phyloP scores from a whole-genome alignment of 2,329 filamentous ascomycete genomes.

The Eurotiales sp. region DNA sequence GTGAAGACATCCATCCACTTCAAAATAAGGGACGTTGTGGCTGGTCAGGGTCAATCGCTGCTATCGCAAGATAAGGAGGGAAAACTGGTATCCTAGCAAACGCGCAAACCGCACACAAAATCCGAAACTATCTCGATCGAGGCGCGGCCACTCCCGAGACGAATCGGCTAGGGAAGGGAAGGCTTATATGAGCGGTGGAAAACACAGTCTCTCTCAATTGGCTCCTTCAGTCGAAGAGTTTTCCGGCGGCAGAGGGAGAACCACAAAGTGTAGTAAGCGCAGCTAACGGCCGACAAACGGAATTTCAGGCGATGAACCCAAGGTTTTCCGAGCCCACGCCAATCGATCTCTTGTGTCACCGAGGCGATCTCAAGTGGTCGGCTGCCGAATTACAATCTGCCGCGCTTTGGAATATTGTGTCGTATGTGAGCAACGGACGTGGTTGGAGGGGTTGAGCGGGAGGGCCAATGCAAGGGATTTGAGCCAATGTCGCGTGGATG shows the following conservation, averaged over 20 bases:
- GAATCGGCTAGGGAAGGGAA: background rate
- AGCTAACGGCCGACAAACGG: background rate
- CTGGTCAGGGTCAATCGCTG: background rate
- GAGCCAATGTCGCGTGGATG: slow-evolving; percentile 15
- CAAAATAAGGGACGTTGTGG: background rate
- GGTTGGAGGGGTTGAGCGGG: slow-evolving; percentile 11
- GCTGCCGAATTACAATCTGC: background rate
- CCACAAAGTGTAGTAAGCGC: background rate
- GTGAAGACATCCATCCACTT: slow-evolving; percentile 35
- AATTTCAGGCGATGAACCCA: background rate
- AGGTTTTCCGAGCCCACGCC: background rate
- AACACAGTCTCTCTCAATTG: slow-evolving; percentile 1
- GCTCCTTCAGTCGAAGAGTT: background rate
- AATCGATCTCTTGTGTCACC: background rate
- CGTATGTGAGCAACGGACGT: slow-evolving; percentile 9
- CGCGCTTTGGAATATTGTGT: background rate
- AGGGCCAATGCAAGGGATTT: slow-evolving; percentile 12
- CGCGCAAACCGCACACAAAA: background rate
- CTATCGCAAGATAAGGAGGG: no score
- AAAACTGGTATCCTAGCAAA: no score
- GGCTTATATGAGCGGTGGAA: background rate
- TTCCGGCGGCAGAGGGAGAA: background rate
- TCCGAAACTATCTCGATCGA: background rate
- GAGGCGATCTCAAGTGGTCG: background rate
- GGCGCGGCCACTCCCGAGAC: background rate